Base-by-base conservation (phyloP, 108 stramenopile genomes). In the Nitzschia sp. region DNA sequence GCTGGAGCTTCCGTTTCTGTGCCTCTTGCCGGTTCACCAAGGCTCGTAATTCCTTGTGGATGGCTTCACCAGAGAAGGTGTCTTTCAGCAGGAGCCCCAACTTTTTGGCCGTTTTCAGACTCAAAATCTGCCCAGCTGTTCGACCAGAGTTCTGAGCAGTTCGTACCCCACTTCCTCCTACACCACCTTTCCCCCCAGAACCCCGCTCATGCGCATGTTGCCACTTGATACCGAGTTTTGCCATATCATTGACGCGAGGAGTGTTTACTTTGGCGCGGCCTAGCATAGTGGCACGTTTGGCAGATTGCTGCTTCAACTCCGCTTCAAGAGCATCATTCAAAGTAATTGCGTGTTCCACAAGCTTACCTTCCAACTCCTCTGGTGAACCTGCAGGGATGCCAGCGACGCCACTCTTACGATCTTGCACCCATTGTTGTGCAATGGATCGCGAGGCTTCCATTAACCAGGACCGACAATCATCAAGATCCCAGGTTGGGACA, bases 171-270 rank as follows among this genome's bases (percentile, higher is more conserved):
- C 82, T 84, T 46, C 86, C 86, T 10, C 90, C 93, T 9, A 94
- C 87, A 2, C 93, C 90, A 29, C 90, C 90, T 48, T 81, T 87
- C 25, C 94, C 94, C 52, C 91, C 91, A 8, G 91, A 89, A 9
- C 94, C 91, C 9, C 94, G 86, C 70, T 95, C 94, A 56, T 92
- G 83, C 1, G 78, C 61, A 54, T 92, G 86, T 67, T 95, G 94
- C 94, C 94, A 95, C 73, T 82, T 85, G 53, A 95, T 95, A 12
- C 94, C 85, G 6, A 90, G 77, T 20, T 76, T 79, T 17, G 77
- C 80, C 91, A 95, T 92, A 60, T 91, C 88, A 7, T 65, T 75
- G 7, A 86, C 87, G 34, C 94, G 83, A 19, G 89, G 92, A 25
- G 92, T 93, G 6, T 56, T 55, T 34, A 60, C 77, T 8, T 59